Percentiles rank a stretch among this genome's conserved stretches.
phyloP scores from a whole-genome alignment of 2,329 filamentous ascomycete genomes.

The Myriosclerotinia duriaeana region DNA sequence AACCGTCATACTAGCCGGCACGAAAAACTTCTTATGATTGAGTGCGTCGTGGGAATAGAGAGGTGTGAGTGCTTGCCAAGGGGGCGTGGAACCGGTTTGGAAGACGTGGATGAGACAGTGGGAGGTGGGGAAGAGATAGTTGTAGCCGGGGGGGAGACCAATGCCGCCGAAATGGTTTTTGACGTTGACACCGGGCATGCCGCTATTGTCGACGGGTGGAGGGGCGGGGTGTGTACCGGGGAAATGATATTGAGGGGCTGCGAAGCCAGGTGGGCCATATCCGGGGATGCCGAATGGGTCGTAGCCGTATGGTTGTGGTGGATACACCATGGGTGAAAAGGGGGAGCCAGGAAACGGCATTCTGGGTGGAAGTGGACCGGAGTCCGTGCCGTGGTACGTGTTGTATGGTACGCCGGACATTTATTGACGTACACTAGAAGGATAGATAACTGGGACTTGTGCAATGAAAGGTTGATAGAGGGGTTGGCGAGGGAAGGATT shows the following conservation, averaged over 20 bases:
- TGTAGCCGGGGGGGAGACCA: conserved; percentile 61
- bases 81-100: conserved; percentile 45
- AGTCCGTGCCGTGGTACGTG: conserved; percentile 34
- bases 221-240: conserved; percentile 21
- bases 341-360: conserved; percentile 3
- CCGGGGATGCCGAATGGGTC: not conserved
- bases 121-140: conserved; percentile 58
- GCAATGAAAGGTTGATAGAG: not conserved
- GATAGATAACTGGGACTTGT: not conserved
- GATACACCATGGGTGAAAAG: not conserved
- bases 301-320: not conserved
- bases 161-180: conserved; percentile 57
- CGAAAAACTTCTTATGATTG: conserved; percentile 51
- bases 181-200: conserved; percentile 54
- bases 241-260: conserved; percentile 8
- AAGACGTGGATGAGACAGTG: conserved; percentile 62
- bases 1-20: conserved; percentile 54
- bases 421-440: not conserved
- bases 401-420: conserved; percentile 35
- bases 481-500: not conserved
- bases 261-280: conserved; percentile 21
- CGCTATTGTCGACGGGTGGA: conserved; percentile 22
- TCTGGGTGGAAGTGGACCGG: conserved; percentile 32
- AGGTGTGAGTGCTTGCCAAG: conserved; percentile 51
- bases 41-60: conserved; percentile 44